Evolutionary conservation across 169 alveolate genomes (phyloP), one percentile per base, ranked within the genome.

Genomic region (Plasmodium chabaudi): DNA sequence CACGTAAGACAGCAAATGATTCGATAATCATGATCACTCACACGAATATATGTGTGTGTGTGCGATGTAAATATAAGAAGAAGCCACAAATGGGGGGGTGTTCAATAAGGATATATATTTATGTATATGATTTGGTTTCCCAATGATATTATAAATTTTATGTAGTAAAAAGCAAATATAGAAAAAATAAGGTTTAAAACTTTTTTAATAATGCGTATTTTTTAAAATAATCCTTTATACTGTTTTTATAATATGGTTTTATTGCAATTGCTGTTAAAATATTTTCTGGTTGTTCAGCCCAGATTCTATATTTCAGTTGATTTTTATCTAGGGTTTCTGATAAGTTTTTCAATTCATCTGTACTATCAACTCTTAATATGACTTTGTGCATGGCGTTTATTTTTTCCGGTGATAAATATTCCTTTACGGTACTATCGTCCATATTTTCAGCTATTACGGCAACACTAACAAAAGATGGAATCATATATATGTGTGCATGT

Each of bases 261-360:
- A 91, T 17, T 13, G 94, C 94, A 21, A 91, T 56, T 57, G 93
- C 91, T 19, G 94, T 70, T 61, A 75, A 44, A 9, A 91, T 74
- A 17, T 91, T 91, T 64, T 91, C 94, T 34, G 94, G 94, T 19
- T 87, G 51, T 34, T 91, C 94, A 39, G 84, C 75, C 93, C 91
- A 91, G 4, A 91, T 71, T 72, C 84, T 89, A 53, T 84, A 87
- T 61, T 77, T 87, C 42, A 91, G 44, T 1, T 61, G 53, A 9
- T 87, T 61, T 13, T 47, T 65, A 65, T 74, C 88, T 55, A 91
- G 72, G 51, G 74, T 55, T 64, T 61, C 87, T 47, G 88, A 70
- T 51, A 87, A 74, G 9, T 86, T 69, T 67, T 59, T 69, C 44
- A 91, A 15, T 53, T 87, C 88, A 19, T 87, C 56, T 55, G 89